Evolutionary conservation across 1,284 basidiomycete species (phyloP), one percentile per base, ranked within the genome.

Genomic region (Sporisorium graminicola): DNA sequence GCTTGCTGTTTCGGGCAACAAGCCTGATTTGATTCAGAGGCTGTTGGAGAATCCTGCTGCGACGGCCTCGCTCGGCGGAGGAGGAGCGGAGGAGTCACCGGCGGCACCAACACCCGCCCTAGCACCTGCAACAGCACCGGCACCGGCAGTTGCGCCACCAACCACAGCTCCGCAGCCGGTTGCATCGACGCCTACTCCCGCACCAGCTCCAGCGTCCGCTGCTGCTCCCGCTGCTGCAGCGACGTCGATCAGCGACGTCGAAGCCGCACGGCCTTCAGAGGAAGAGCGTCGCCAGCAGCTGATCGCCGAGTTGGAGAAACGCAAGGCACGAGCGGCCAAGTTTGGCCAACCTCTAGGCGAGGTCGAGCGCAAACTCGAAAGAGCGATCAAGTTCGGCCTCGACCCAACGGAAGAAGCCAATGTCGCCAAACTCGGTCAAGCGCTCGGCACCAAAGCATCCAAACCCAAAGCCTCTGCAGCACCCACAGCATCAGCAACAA

Each of bases 381-480:
- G 83, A 13, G 71, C 78, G 3, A 68, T 63, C 56, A 82, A 83
- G 68, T 84, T 83, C 56, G 83, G 83, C 3, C 42, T 84, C n/a
- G 75, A 79, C 22, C 37, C 61, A 2, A 29, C 43, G 7, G 75
- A 76, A 3, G 67, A 53, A 40, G 69, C 58, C 9, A 63, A 51
- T 26, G 65, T 74, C 26, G 63, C 68, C 24, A 72, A 70, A 52
- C 66, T 71, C 20, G 22, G 26, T 2, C 47, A 72, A 31, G 51
- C 70, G 5, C 61, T 79, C 8, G 62, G 67, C 42, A 37, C 37
- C n/a, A 22, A 20, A 4, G 14, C 42, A 31, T 16, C 47, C 6
- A 56, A 61, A 31, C 12, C 47, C 6, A 56, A 61, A 59, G 22
- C 27, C 4, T 22, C 14, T 43, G 52, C 33, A 46, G 33, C 29